Evolutionary conservation across 106 monocot species (phyloP), one percentile per base, ranked within the genome.

Genomic region (Dioscorea dumetorum): DNA sequence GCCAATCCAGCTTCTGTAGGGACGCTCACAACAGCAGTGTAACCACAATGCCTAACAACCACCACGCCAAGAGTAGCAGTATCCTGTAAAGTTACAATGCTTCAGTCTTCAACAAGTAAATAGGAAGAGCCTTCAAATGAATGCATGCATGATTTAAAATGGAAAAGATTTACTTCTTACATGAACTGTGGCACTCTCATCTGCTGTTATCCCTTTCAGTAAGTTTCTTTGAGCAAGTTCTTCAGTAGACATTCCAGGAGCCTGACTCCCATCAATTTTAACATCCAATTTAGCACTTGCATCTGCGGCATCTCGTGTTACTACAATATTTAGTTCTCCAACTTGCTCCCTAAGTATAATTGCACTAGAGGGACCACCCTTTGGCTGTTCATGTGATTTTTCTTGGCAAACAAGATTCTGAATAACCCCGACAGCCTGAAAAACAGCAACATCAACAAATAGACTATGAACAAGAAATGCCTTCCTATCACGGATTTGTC

Each of bases 141-240:
- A 54, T 54, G 54, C 18, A 0, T 13, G 48, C n/a, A 50, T 66
- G 17, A 22, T 23, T 28, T 64, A 23, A 20, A 7, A 52, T 28
- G 23, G 21, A 16, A 50, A 60, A 69, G 18, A 14, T 35, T 41
- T 8, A 61, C 20, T 50, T 24, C 72, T 82, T 82, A 90, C 94
- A 70, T 94, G 90, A 70, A 94, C 90, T 22, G 82, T 85, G 33
- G 77, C 90, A 76, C 85, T 94, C 68, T 94, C 94, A 72, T 94
- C 94, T 74, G 94, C 94, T 54, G 94, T 90, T 54, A 94, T 85
- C 22, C 94, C 94, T 66, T 94, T 94, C 7, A 94, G 68, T 69
- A 94, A 76, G 65, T 90, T 94, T 74, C 87, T 75, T 22, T 67
- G 66, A 51, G 80, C 78, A 68, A 94, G 77, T 24, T 90, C 90